Percentiles rank a stretch among this genome's conserved stretches.
Conservation (phyloP, 352 stramenopile genomes). For the Aphanomyces cochlioides region DNA sequence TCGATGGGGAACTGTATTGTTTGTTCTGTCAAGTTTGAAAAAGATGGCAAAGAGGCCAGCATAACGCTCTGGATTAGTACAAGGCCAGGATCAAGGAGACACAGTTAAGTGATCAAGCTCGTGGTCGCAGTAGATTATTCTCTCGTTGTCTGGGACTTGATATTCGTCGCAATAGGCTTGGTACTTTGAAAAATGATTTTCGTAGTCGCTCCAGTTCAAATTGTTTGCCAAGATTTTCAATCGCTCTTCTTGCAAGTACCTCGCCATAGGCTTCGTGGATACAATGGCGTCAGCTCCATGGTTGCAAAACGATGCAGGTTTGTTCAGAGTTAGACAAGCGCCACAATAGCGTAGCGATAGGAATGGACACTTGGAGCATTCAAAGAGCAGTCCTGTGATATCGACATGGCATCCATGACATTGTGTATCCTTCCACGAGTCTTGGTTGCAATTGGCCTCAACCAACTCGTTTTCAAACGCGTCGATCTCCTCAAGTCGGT, state of each 20-base stretch:
- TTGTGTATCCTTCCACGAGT: not conserved
- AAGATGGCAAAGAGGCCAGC: no score
- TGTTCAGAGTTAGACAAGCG: not conserved
- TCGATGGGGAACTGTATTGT: no score
- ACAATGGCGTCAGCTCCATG: not conserved
- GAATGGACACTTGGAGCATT: not conserved
- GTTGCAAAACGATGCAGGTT: not conserved
- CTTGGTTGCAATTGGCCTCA: not conserved
- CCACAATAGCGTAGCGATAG: not conserved
- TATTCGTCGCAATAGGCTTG: not conserved
- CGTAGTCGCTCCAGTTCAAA: not conserved
- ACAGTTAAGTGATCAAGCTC: no score
- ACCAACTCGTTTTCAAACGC: not conserved
- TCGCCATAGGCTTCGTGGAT: not conserved
- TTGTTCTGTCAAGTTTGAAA: no score
- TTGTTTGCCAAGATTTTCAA: not conserved
- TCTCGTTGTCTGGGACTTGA: not conserved
- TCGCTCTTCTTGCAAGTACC: not conserved
- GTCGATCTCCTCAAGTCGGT: not conserved
- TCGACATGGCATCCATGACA: not conserved
- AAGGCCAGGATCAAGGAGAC: no score
- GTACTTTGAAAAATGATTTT: not conserved
- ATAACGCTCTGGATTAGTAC: no score
- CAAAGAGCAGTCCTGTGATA: not conserved
- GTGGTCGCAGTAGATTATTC: not conserved